A percentile compares a stretch with the other conserved stretches of the same genome.
Evolutionary conservation across 805 yeast species (phyloP).

Genomic region (Debaryomyces prosopidis): DNA sequence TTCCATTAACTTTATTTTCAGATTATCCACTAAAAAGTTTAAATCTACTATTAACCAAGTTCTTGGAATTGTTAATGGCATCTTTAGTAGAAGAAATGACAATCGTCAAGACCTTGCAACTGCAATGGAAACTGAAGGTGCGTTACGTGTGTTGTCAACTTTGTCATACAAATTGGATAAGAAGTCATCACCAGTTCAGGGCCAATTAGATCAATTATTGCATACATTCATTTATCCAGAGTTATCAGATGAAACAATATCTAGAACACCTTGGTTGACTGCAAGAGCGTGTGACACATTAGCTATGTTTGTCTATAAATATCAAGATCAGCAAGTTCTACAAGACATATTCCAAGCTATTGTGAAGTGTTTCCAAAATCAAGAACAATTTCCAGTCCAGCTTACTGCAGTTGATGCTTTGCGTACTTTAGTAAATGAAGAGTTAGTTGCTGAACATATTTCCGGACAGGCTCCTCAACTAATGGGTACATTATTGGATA

Average conservation of each 20-base stretch:
- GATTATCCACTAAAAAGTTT: constrained; percentile 37
- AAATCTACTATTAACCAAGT: constrained; percentile 37
- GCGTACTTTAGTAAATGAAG: constrained; percentile 48
- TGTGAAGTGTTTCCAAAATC: constrained; percentile 38
- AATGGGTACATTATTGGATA: constrained; percentile 44
- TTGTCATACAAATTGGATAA: constrained; percentile 38
- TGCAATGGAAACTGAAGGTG: constrained; percentile 44
- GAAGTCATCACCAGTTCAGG: constrained; percentile 36
- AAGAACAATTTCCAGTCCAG: constrained; percentile 49
- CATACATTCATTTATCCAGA: constrained; percentile 43
- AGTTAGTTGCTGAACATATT: constrained; percentile 40
- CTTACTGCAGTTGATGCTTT: constrained; percentile 55
- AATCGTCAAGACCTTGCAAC: constrained; percentile 23
- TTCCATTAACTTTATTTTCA: constrained; percentile 45
- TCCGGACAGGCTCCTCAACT: constrained; percentile 46
- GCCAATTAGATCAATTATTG: constrained; percentile 40
- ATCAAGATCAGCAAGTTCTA: constrained; percentile 33
- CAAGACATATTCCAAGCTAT: constrained; percentile 43
- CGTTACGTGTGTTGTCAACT: constrained; percentile 41
- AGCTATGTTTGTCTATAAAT: constrained; percentile 39
- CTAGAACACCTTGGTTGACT: constrained; percentile 40
- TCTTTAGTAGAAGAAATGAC: constrained; percentile 33
- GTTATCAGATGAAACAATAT: constrained; percentile 27
- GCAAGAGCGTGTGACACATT: constrained; percentile 49
- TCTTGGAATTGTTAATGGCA: constrained; percentile 32